Conservation (phyloP, 2,329 filamentous ascomycete species). For the Ceratocystis diversiconidia region DNA sequence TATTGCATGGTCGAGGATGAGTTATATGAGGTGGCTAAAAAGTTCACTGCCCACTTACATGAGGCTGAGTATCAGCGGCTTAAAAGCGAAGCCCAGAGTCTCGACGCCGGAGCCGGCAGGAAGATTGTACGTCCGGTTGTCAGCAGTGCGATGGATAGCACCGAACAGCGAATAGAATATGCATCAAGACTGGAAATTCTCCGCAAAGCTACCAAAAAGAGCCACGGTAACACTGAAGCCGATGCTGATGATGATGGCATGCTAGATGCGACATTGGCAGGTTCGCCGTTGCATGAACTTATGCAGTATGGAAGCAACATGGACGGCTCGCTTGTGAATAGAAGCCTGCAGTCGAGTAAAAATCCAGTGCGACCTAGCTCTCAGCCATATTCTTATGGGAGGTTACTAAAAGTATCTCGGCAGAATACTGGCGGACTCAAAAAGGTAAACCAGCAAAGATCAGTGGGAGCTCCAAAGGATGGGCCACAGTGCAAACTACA, state of each 20-base stretch:
- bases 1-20: slow-evolving; percentile 82
- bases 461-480: too few species aligned
- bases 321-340: neutral
- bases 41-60: slow-evolving; percentile 62
- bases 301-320: neutral
- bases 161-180: slow-evolving; percentile 27
- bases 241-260: slow-evolving; percentile 23
- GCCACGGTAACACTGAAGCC: slow-evolving; percentile 4
- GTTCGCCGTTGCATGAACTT: neutral
- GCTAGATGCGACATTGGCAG: slow-evolving; percentile 5
- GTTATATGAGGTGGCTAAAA: slow-evolving; percentile 49
- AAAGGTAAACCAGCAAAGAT: too few species aligned
- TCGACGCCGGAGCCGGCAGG: slow-evolving; percentile 39
- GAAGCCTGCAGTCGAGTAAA: neutral
- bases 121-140: slow-evolving; percentile 38
- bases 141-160: slow-evolving; percentile 8
- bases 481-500: neutral
- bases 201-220: neutral
- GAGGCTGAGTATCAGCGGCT: slow-evolving; percentile 61
- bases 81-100: slow-evolving; percentile 40
- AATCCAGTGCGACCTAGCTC: neutral
- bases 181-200: slow-evolving; percentile 18
- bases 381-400: neutral
- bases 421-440: too few species aligned
- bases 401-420: neutral